Evolutionary conservation across 768 basidiomycete genomes (phyloP).

Genomic region (Rhizopogon vulgaris): DNA sequence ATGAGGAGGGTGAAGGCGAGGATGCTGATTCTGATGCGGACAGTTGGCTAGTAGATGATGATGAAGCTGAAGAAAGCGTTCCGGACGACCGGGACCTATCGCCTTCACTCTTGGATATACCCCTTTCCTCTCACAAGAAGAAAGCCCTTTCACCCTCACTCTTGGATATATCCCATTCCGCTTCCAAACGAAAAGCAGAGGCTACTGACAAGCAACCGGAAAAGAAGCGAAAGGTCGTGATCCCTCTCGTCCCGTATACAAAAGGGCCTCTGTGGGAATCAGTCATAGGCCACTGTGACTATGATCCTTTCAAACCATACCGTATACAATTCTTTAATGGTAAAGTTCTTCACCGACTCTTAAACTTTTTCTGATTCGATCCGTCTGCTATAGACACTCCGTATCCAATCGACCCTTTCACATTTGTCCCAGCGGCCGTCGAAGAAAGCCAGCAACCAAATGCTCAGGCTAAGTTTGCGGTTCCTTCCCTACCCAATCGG

Average conservation of each 20-base stretch:
- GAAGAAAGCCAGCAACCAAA: conserved; percentile 27
- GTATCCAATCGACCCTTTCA: conserved; percentile 72
- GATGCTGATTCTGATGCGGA: conserved; percentile 39
- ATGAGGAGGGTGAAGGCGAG: conserved; percentile 58
- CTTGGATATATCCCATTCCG: conserved; percentile 28
- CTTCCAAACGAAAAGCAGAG: conserved; percentile 39
- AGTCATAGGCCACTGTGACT: conserved; percentile 56
- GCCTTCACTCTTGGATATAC: conserved; percentile 23
- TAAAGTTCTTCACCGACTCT: conserved; percentile 26
- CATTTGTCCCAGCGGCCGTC: conserved; percentile 48
- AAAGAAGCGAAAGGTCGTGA: conserved; percentile 73
- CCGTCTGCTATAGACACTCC: conserved; percentile 50
- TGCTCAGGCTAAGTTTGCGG: conserved; percentile 33
- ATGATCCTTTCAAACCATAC: conserved; percentile 68
- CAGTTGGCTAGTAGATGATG: conserved; percentile 48
- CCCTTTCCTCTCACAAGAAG: conserved; percentile 27
- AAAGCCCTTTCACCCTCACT: conserved; percentile 36
- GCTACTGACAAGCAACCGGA: conserved; percentile 35
- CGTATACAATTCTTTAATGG: conserved; percentile 83
- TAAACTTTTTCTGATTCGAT: conserved; percentile 5
- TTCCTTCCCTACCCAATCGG: conserved; percentile 41
- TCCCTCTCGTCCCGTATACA: conserved; percentile 72
- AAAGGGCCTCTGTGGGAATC: conserved; percentile 84
- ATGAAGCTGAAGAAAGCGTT: conserved; percentile 57
- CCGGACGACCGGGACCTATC: conserved; percentile 33